These are phyloP conservation scores for Paraleonurus japonicus DNA, from an alignment of 257 asterid genomes.

Conservation along the genomic window DNA sequence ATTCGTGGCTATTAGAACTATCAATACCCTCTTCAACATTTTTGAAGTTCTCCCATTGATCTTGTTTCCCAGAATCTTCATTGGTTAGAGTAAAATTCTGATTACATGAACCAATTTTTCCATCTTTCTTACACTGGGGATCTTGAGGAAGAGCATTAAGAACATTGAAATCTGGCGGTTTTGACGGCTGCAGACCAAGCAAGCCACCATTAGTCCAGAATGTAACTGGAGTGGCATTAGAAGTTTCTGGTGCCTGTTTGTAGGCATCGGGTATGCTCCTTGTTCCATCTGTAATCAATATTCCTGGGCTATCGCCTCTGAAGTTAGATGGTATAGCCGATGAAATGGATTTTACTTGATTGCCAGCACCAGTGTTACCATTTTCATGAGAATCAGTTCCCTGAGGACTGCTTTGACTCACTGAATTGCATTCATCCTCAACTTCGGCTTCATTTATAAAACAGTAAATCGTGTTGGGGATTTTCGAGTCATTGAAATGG, in stretches of 20 bases:
- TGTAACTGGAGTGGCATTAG: constrained; percentile 46
- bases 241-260: constrained; percentile 51
- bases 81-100: constrained; percentile 24
- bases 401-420: constrained; percentile 27
- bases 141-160: constrained; percentile 37
- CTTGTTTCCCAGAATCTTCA: constrained; percentile 35
- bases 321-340: constrained; percentile 32
- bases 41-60: constrained; percentile 32
- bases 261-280: constrained; percentile 38
- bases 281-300: constrained; percentile 31
- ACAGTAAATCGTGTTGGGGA: constrained; percentile 22
- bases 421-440: constrained; percentile 23
- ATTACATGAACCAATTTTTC: constrained; percentile 20
- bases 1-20: constrained; percentile 40
- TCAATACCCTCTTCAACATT: constrained; percentile 33
- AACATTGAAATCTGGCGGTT: constrained; percentile 76
- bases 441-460: constrained; percentile 8
- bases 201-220: constrained; percentile 98
- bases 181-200: constrained; percentile 95
- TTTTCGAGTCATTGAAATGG: constrained; percentile 28
- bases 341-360: constrained; percentile 39
- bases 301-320: constrained; percentile 27
- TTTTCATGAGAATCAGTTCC: constrained; percentile 36
- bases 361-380: constrained; percentile 28
- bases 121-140: constrained; percentile 33